A percentile compares a stretch with the other conserved stretches of the same genome.
These are phyloP conservation scores for Karstenula rhodostoma DNA, from an alignment of 2,329 filamentous ascomycete species.

Conservation along the genomic window DNA sequence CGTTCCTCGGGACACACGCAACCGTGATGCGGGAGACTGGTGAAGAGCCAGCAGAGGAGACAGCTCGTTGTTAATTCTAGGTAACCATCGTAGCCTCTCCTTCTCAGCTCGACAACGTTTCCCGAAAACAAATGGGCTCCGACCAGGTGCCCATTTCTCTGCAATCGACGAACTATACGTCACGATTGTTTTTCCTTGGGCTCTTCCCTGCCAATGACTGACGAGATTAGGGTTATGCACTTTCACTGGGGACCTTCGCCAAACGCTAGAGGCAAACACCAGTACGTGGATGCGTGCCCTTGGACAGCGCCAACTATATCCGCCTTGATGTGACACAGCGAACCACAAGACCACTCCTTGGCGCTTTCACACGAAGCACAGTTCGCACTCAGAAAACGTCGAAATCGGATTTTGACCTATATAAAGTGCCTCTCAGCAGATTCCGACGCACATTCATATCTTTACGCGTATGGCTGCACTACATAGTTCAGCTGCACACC, in stretches of 20 bases:
- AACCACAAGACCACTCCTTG: neutral
- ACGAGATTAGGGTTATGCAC: neutral
- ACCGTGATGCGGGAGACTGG: neutral
- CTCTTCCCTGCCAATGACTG: neutral
- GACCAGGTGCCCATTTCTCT: neutral
- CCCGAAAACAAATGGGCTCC: neutral
- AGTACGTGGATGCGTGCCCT: neutral
- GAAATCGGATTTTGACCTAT: conserved; percentile 14
- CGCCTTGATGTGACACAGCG: neutral
- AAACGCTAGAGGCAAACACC: conserved; percentile 8
- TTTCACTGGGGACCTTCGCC: neutral
- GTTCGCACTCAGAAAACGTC: neutral
- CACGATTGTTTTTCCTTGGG: neutral
- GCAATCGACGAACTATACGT: neutral
- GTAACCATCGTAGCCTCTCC: neutral
- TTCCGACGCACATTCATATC: conserved; percentile 4
- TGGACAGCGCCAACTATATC: neutral
- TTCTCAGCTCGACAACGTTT: neutral
- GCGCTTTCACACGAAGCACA: neutral
- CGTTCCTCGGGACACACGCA: neutral
- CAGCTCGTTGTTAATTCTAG: neutral
- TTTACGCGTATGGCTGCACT: conserved; percentile 25
- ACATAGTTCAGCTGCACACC: conserved; percentile 12
- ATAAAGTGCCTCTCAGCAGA: conserved; percentile 17
- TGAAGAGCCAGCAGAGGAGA: neutral